Conservation (phyloP, 495 filamentous ascomycete genomes). For the Amniculicola lignicola region DNA sequence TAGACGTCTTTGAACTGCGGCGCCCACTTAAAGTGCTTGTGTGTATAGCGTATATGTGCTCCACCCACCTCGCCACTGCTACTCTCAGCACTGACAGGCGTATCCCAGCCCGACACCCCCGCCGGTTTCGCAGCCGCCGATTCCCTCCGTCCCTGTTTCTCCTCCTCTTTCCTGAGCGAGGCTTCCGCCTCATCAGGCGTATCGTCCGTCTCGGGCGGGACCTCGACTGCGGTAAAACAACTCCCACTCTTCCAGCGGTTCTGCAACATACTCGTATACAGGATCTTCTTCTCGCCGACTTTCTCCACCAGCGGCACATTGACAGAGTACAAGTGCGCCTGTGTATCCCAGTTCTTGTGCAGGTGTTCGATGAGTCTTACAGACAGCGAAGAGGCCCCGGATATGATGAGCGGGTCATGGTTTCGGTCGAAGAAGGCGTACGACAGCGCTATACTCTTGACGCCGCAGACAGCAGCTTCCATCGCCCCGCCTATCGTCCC, state of each 20-base stretch:
- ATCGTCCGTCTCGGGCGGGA: slow-evolving; percentile 47
- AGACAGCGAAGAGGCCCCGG: slow-evolving; percentile 63
- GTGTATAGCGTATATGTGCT: slow-evolving; percentile 48
- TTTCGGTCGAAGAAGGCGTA: slow-evolving; percentile 82
- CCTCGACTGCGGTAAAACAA: slow-evolving; percentile 75
- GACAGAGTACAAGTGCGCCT: slow-evolving; percentile 77
- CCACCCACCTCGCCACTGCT: not conserved
- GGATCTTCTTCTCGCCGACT: slow-evolving; percentile 62
- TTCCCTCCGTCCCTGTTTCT: slow-evolving; percentile 40
- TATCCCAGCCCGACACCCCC: slow-evolving; percentile 25
- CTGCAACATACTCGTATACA: slow-evolving; percentile 80
- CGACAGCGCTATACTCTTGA: slow-evolving; percentile 73
- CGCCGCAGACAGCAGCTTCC: slow-evolving; percentile 82
- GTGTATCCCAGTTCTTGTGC: slow-evolving; percentile 65
- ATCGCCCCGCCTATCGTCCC: slow-evolving; percentile 90
- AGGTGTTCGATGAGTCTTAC: slow-evolving; percentile 77
- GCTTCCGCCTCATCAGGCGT: slow-evolving; percentile 58
- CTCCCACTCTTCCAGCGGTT: slow-evolving; percentile 82
- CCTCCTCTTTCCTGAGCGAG: slow-evolving; percentile 55
- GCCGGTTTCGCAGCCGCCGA: slow-evolving; percentile 8
- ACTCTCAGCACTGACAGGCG: too few species aligned
- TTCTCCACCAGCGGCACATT: slow-evolving; percentile 79
- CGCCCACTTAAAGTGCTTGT: slow-evolving; percentile 92
- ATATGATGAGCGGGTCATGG: slow-evolving; percentile 76
- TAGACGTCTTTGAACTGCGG: slow-evolving; percentile 84